Base-by-base conservation (phyloP, 371 early-diverging fungal genomes). In the Mortierella sp. region DNA sequence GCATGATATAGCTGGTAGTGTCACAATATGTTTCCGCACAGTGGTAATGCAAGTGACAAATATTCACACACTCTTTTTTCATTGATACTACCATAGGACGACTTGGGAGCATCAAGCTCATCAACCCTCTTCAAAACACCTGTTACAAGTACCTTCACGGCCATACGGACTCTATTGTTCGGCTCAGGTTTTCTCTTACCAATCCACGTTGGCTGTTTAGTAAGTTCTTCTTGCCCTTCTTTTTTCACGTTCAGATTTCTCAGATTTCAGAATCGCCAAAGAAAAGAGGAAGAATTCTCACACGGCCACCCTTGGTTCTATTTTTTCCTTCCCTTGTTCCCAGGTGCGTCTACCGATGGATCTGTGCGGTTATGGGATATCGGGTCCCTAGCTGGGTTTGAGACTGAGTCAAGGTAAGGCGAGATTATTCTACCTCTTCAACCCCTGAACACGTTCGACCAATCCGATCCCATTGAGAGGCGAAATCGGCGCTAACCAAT, bases 281-380 rank as follows among this genome's bases (percentile, higher is more conserved):
- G n/a, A 56, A 68, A 3, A 35, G 24, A 68, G 24, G 43, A 38
- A 21, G 7, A 21, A 5, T 63, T 63, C 68, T 71, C 27, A 46
- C 71, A 29, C 29, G 70, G 35, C 7, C 32, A 2, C 63, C 32
- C 49, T 44, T 29, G 46, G 51, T 54, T 27, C 54, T 21, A 44
- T 49, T 29, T 32, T 35, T 27, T 70, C 3, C 54, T 46, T 29
- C 43, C 43, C 51, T 58, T 12, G 18, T 1, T 73, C 63, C 29
- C 63, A 92, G 92, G 90, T 77, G 90, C 90, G 0, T 92, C 92
- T 4, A 83, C 82, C 3, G 93, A 93, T 75, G 88, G 88, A 58
- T 88, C 91, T 12, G 87, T 90, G 4, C 88, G 92, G n/a, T 79
- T 93, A 58, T 93, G 93, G 93, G 92, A 92, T 77, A 91, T 93